phyloP scores from a whole-genome alignment of 2,329 filamentous ascomycete genomes.

The Cryphonectria nitschkei region DNA sequence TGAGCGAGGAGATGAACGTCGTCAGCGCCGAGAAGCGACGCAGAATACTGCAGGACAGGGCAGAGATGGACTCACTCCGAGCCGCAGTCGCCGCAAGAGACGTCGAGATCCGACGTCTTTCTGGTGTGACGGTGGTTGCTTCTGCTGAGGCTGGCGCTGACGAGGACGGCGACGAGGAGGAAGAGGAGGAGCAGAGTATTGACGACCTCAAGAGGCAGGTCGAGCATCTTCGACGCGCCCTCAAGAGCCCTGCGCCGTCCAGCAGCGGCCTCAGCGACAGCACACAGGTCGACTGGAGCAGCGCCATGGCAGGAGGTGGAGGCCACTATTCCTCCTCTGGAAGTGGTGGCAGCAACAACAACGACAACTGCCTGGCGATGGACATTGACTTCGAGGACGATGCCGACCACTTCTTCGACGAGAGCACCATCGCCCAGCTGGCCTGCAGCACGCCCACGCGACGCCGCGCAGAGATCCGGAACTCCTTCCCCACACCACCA shows the following conservation, averaged over 20 bases:
- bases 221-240: slow-evolving; percentile 17
- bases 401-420: slow-evolving; percentile 48
- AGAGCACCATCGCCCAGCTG: slow-evolving; percentile 55
- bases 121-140: slow-evolving; percentile 34
- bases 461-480: slow-evolving; percentile 35
- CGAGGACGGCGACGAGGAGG: neutral
- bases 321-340: slow-evolving; percentile 35
- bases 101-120: slow-evolving; percentile 56
- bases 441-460: slow-evolving; percentile 55
- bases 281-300: slow-evolving; percentile 52
- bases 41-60: slow-evolving; percentile 43
- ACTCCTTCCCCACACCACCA: slow-evolving; percentile 60
- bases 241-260: slow-evolving; percentile 25
- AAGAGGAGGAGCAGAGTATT: slow-evolving; percentile 17
- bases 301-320: slow-evolving; percentile 33
- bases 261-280: slow-evolving; percentile 32
- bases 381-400: slow-evolving; percentile 43
- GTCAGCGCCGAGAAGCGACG: slow-evolving; percentile 52
- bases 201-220: slow-evolving; percentile 25
- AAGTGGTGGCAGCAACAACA: too few relatives aligned
- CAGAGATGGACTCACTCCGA: slow-evolving; percentile 54
- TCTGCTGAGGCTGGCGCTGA: too few relatives aligned
- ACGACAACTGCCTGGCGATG: slow-evolving; percentile 46
- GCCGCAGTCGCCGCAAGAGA: slow-evolving; percentile 54
- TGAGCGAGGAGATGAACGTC: slow-evolving; percentile 62